Evolutionary conservation across 2,329 filamentous ascomycete genomes (phyloP), one percentile per base, ranked within the genome.

Genomic region (Colletotrichum cuscutae): DNA sequence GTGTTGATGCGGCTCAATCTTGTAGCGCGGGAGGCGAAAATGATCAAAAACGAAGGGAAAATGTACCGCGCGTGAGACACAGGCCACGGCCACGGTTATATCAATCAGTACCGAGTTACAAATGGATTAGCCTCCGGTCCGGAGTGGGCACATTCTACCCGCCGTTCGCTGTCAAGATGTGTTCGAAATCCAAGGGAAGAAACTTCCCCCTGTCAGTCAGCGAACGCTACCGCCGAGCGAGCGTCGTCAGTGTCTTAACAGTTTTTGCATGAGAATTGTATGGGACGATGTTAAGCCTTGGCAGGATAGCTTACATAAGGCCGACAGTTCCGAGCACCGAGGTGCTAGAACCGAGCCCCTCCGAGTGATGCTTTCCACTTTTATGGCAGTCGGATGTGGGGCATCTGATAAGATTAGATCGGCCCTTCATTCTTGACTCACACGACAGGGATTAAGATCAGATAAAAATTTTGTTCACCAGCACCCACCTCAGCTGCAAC

Each of bases 371-470:
- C 22, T 26, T 7, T 12, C 62, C 62, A 65, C 24, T 30, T 19
- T 8, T 19, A n/a, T 52, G 24, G 28, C 49, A 24, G 13, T 7
- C 6, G 3, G 2, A 32, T 49, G 19, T 73, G 71, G 71, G 71
- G 67, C 71, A 73, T 73, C 71, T 65, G 71, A 73, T 73, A 73
- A 73, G 71, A 73, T 73, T 73, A 73, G 66, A 73, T 73, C 71
- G 67, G 66, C 53, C 28, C 61, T 71, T 73, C 61, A 64, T 73
- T 60, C 46, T 70, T 71, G 71, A 73, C 71, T 73, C 71, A 73
- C 49, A 63, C 46, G 28, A 26, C 71, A 73, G 60, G 71, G 71
- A 62, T 73, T 30, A 52, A n/a, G 57, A 73, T 73, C 71, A 71
- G 71, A 73, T 71, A 73, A 73, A 65, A 59, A 12, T 42, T 56